phyloP scores from a whole-genome alignment of 331 rosid genomes.

The Malus hybrid region DNA sequence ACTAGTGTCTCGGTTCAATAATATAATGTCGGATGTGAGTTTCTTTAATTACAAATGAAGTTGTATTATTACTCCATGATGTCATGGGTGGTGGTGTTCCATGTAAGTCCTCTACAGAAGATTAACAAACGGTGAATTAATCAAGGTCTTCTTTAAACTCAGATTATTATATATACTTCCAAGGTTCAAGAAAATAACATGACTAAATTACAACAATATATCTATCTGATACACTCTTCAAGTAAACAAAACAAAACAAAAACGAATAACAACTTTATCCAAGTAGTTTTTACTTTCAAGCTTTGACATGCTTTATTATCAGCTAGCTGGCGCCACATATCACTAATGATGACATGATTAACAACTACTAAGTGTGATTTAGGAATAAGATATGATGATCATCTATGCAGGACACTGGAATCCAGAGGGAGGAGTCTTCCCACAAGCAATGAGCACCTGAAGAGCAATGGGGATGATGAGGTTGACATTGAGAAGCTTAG shows the following conservation, averaged over 20 bases:
- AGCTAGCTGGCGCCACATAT: not conserved
- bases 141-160: not conserved
- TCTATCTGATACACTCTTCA: not conserved
- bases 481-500: conserved; percentile 57
- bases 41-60: no score
- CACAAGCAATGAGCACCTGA: conserved; percentile 74
- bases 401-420: conserved; percentile 44
- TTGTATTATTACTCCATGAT: no score
- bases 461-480: conserved; percentile 68
- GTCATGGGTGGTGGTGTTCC: no score
- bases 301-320: not conserved
- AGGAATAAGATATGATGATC: not conserved
- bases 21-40: no score
- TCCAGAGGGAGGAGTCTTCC: conserved; percentile 61
- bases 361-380: not conserved
- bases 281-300: not conserved
- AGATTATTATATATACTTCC: not conserved
- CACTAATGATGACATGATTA: not conserved
- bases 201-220: not conserved
- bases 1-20: no score
- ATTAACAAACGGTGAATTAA: not conserved
- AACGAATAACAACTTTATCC: no score
- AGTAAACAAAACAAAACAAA: not conserved
- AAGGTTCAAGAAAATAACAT: no score
- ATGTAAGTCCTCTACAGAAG: no score